Evolutionary conservation across 371 early-diverging fungal species (phyloP).

Genomic region (Phascolomyces articulosus): DNA sequence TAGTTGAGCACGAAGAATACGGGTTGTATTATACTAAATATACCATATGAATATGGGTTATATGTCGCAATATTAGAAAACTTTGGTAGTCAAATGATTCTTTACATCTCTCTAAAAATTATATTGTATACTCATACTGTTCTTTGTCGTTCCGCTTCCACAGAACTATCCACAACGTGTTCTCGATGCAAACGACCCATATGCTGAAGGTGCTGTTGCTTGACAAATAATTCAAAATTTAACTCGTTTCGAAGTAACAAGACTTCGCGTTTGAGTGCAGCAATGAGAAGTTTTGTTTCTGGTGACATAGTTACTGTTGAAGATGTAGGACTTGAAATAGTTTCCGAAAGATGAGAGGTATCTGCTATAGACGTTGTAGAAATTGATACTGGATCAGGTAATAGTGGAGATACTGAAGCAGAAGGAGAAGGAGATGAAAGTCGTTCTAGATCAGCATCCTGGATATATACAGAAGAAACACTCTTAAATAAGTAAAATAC

Average conservation of each 20-base stretch:
- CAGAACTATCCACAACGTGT: slow-evolving; percentile 64
- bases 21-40: slow-evolving; percentile 57
- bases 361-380: neutral
- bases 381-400: slow-evolving; percentile 14
- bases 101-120: neutral
- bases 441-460: slow-evolving; percentile 35
- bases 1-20: slow-evolving; percentile 57
- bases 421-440: slow-evolving; percentile 21
- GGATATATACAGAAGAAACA: neutral
- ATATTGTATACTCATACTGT: slow-evolving; percentile 42
- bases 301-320: slow-evolving; percentile 16
- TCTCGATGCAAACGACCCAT: slow-evolving; percentile 67
- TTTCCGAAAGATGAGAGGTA: neutral
- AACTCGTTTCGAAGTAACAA: slow-evolving; percentile 63
- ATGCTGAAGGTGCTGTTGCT: slow-evolving; percentile 71
- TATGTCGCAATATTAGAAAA: too few relatives aligned
- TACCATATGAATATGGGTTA: neutral
- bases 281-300: slow-evolving; percentile 39
- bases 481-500: too few relatives aligned
- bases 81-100: too few relatives aligned
- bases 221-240: slow-evolving; percentile 69
- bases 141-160: slow-evolving; percentile 67
- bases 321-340: neutral
- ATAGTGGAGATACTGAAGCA: slow-evolving; percentile 6
- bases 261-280: slow-evolving; percentile 61